Base-by-base conservation (phyloP, 257 asterid species). In the Gentiana macrophylla region DNA sequence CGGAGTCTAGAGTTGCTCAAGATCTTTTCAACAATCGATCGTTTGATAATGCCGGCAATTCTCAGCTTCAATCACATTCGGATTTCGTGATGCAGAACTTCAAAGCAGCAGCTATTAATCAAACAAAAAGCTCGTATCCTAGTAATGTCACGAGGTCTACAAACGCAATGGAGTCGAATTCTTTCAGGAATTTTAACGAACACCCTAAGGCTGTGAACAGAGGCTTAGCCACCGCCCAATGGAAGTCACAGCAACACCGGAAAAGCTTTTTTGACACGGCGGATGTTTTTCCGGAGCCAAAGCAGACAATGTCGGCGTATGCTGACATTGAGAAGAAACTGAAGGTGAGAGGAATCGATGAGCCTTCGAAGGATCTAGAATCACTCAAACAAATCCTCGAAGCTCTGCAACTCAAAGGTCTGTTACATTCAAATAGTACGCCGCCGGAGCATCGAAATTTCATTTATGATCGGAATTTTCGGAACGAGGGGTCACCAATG, bases 401-500 rank as follows among this genome's bases (percentile, higher is more conserved):
- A 70, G 96, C 96, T 55, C 64, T 87, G 76, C 98, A 90, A 70
- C 95, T 90, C 47, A 90, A 84, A 66, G 98, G 96, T 6, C 94
- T 90, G 24, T 69, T 90, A 5, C 96, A 86, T 61, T 77, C 94
- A 36, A 66, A 69, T 43, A 73, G 68, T 11, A 37, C 49, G 67
- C 74, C 66, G n/a, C 58, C 71, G 0, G 81, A 78, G 62, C 80
- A 62, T 41, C 74, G 73, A 8, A 84, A 79, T 71, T 72, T 80
- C 12, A 83, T 88, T 9, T 77, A 72, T 51, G 79, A 73, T 57
- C 52, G 68, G 37, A 33, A 57, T 50, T 58, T 50, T 57, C 56
- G 58, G 34, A 58, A 59, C 73, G 84, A 79, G 24, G 89, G 78
- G 36, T 79, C 94, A 8, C 82, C 94, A 0, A 78, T 84, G 55